phyloP scores from a whole-genome alignment of 345 rosid genomes.

The Gynandropsis gynandra region DNA sequence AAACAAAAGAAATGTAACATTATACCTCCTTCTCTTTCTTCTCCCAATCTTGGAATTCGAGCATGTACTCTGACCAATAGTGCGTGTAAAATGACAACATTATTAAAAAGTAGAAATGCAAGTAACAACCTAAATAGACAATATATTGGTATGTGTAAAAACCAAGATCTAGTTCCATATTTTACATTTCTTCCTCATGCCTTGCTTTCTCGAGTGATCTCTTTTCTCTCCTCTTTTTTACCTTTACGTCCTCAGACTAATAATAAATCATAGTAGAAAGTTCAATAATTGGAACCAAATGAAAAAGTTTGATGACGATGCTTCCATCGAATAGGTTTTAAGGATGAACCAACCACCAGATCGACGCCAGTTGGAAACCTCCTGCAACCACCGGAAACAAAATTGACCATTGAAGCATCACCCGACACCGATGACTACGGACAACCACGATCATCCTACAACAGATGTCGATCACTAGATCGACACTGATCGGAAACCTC shows the following conservation, averaged over 20 bases:
- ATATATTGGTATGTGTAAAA: no score
- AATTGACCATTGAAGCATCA: no score
- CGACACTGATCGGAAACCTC: no score
- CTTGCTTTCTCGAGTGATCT: slow-evolving; percentile 84
- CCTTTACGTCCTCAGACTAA: slow-evolving; percentile 93
- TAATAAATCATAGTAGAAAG: slow-evolving; percentile 5
- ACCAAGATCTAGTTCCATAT: slow-evolving; percentile 4
- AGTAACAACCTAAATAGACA: slow-evolving; percentile 3
- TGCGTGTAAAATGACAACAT: slow-evolving; percentile 40
- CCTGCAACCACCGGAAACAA: no score
- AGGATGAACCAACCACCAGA: no score
- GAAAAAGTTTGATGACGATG: no score
- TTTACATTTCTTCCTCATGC: slow-evolving; percentile 93
- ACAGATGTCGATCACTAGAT: no score
- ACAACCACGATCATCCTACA: no score
- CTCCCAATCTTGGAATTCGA: slow-evolving; percentile 92
- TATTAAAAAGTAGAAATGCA: background rate
- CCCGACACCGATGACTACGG: no score
- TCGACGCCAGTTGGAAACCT: no score
- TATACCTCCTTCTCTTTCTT: slow-evolving; percentile 91
- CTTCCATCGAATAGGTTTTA: no score
- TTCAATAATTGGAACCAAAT: background rate
- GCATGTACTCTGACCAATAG: slow-evolving; percentile 92
- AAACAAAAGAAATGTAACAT: slow-evolving; percentile 9
- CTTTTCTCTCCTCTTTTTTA: slow-evolving; percentile 94